Conservation (phyloP, 2,329 filamentous ascomycete species). For the Parastagonospora avenae region DNA sequence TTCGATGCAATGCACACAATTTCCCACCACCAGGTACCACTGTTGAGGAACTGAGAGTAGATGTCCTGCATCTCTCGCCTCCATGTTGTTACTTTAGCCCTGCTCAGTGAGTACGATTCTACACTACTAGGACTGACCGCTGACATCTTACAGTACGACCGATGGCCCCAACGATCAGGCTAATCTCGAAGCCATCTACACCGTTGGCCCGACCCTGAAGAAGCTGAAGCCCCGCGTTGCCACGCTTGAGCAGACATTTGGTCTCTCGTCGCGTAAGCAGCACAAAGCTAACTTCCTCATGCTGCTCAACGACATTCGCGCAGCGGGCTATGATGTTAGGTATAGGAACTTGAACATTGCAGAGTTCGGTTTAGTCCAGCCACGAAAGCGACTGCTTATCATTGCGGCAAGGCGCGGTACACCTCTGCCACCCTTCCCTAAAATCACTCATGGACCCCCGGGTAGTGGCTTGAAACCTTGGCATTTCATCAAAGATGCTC, state of each 20-base stretch:
- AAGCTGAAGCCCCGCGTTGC: conserved; percentile 21
- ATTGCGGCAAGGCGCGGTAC: conserved; percentile 28
- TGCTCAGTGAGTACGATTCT: conserved; percentile 20
- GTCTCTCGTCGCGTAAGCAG: conserved; percentile 5
- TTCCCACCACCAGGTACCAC: conserved; percentile 6
- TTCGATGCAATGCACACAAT: conserved; percentile 18
- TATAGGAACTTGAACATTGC: conserved; percentile 26
- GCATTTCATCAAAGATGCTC: conserved; percentile 24
- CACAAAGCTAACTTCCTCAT: conserved; percentile 12
- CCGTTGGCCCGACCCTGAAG: conserved; percentile 7
- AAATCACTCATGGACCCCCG: conserved; percentile 24
- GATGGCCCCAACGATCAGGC: conserved; percentile 25
- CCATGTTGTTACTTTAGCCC: conserved; percentile 24
- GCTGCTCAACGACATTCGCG: conserved; percentile 22
- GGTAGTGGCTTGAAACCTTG: conserved; percentile 27
- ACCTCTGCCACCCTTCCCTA: conserved; percentile 39
- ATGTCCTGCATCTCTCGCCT: conserved; percentile 23
- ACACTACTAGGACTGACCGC: too few relatives aligned
- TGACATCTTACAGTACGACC: conserved; percentile 9
- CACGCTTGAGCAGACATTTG: conserved; percentile 25
- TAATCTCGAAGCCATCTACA: conserved; percentile 25
- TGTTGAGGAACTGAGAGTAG: conserved; percentile 1
- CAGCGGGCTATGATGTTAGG: conserved; percentile 27
- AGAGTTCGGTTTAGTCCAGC: conserved; percentile 29
- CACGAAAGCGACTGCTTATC: conserved; percentile 32